Percentiles rank a stretch among this genome's conserved stretches.
Evolutionary conservation across 2,329 filamentous ascomycete species (phyloP).

Genomic region (Lecanicillium sp.): DNA sequence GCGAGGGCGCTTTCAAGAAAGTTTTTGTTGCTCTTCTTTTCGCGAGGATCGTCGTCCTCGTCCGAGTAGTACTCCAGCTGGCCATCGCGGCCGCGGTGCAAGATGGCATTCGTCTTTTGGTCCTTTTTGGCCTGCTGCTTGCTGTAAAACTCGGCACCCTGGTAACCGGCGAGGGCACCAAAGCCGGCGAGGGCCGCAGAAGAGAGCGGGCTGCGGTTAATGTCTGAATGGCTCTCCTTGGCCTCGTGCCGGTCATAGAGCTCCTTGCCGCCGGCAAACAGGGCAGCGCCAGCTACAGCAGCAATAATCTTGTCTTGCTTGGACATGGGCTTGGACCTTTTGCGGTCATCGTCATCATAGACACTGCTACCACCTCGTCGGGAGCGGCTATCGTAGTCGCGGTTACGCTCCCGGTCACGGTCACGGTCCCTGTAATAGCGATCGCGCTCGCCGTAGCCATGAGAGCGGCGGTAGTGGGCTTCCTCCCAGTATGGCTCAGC

Average conservation of each 20-base stretch:
- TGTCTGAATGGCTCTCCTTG: conserved; percentile 37
- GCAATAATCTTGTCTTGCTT: conserved; percentile 60
- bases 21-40: conserved; percentile 54
- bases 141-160: conserved; percentile 54
- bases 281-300: conserved; percentile 54
- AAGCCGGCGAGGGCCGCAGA: conserved; percentile 55
- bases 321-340: conserved; percentile 40
- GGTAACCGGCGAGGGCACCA: conserved; percentile 55
- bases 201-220: conserved; percentile 50
- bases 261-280: conserved; percentile 59
- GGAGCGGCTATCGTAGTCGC: conserved; percentile 35
- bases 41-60: conserved; percentile 44
- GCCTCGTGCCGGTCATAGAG: conserved; percentile 55
- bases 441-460: conserved; percentile 45
- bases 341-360: conserved; percentile 51
- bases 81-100: conserved; percentile 46
- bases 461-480: conserved; percentile 34
- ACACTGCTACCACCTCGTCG: conserved; percentile 37
- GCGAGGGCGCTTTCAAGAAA: conserved; percentile 56
- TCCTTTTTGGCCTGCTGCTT: conserved; percentile 51
- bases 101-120: conserved; percentile 43
- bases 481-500: conserved; percentile 54
- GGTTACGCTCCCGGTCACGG: conserved; percentile 20
- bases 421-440: conserved; percentile 32
- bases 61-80: conserved; percentile 46